Conservation (phyloP, 2,329 filamentous ascomycete genomes). For the Ilyonectria sp. region DNA sequence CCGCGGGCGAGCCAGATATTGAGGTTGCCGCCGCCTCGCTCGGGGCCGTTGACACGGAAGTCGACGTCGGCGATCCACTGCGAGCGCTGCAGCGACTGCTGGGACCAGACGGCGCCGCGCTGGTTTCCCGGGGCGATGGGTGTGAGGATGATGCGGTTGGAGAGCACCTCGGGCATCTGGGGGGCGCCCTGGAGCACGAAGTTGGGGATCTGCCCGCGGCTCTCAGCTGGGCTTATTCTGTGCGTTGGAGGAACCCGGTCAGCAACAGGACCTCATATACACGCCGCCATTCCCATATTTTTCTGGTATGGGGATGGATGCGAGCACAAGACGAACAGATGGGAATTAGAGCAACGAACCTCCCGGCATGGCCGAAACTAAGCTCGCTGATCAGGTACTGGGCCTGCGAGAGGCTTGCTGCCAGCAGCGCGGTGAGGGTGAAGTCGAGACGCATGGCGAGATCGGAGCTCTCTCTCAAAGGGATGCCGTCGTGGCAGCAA, state of each 20-base stretch:
- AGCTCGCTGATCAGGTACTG: conserved; percentile 80
- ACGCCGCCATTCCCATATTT: conserved; percentile 6
- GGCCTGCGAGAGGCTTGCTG: conserved; percentile 68
- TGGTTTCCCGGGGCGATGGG: conserved; percentile 89
- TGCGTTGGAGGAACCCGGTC: conserved; percentile 26
- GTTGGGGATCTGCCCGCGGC: conserved; percentile 64
- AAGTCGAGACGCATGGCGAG: conserved; percentile 62
- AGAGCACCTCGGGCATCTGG: conserved; percentile 75
- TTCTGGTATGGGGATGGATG: not conserved
- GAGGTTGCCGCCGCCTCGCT: conserved; percentile 88
- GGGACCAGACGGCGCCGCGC: conserved; percentile 86
- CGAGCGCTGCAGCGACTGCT: conserved; percentile 71
- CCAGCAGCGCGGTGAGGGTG: conserved; percentile 60
- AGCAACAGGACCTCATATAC: conserved; percentile 25
- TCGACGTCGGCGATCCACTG: conserved; percentile 88
- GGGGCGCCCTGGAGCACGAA: conserved; percentile 71
- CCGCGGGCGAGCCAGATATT: conserved; percentile 92
- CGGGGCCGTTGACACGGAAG: conserved; percentile 89
- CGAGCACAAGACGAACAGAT: not conserved
- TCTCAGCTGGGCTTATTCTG: conserved; percentile 76
- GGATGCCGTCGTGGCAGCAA: not conserved
- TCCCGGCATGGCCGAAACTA: conserved; percentile 82
- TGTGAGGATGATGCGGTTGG: conserved; percentile 93
- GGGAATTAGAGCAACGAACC: conserved; percentile 58
- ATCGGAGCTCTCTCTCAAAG: conserved; percentile 29